These are phyloP conservation scores for Diaporthe aspalathi DNA, from an alignment of 2,329 filamentous ascomycete species.

Conservation along the genomic window DNA sequence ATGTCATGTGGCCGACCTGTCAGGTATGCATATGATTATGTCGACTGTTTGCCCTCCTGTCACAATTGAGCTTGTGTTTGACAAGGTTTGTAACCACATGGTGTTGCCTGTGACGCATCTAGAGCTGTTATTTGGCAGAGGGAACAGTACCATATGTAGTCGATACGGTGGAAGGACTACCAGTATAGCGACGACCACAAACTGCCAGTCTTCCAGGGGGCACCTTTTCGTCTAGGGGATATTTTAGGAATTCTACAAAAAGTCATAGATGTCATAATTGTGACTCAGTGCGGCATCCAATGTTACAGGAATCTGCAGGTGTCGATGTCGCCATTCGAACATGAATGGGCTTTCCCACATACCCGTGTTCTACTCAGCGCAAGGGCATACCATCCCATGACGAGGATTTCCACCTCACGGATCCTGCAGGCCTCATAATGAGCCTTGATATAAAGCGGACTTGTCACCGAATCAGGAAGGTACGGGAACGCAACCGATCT, in stretches of 20 bases:
- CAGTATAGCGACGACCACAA: too few relatives aligned
- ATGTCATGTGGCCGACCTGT: not conserved
- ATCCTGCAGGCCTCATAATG: not conserved
- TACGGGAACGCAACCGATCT: not conserved
- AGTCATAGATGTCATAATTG: not conserved
- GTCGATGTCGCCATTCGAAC: not conserved
- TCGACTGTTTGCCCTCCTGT: not conserved
- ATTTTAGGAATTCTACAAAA: not conserved
- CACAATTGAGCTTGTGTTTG: not conserved
- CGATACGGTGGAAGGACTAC: too few relatives aligned
- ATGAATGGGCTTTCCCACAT: not conserved
- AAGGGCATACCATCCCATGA: not conserved
- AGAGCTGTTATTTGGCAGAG: not conserved
- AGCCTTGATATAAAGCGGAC: not conserved
- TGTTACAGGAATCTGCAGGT: not conserved
- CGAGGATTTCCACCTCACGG: too few relatives aligned
- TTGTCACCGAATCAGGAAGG: constrained; percentile 11
- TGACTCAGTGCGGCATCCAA: not conserved
- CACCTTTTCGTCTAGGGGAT: too few relatives aligned
- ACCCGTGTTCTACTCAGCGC: not conserved
- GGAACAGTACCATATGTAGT: too few relatives aligned
- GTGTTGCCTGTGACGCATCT: not conserved
- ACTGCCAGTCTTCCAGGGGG: too few relatives aligned
- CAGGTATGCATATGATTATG: constrained; percentile 18
- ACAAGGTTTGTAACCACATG: not conserved